Evolutionary conservation across 2,329 filamentous ascomycete genomes (phyloP).

Genomic region (Sporothrix variecibatus): DNA sequence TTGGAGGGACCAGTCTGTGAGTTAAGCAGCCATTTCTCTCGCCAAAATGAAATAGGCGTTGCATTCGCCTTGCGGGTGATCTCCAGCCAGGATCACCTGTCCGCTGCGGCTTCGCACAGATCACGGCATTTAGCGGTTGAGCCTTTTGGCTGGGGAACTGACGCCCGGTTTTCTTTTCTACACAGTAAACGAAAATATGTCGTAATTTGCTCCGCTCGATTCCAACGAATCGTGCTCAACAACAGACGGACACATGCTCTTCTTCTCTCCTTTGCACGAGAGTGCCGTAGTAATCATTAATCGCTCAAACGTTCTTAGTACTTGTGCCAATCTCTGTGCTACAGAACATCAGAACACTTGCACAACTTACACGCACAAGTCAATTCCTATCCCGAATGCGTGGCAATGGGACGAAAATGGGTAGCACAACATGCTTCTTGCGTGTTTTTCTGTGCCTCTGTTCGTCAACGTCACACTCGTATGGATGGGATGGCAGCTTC

Average conservation of each 20-base stretch:
- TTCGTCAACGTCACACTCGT: background rate
- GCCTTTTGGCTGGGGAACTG: background rate
- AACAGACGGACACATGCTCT: background rate
- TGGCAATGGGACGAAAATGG: constrained; percentile 7
- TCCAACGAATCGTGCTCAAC: background rate
- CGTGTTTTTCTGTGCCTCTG: background rate
- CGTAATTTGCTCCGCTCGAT: background rate
- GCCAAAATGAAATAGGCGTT: background rate
- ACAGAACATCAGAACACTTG: background rate
- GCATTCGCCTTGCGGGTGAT: constrained; percentile 18
- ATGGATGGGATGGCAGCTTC: background rate
- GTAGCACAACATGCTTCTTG: background rate
- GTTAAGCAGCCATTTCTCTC: background rate
- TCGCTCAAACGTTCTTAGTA: background rate
- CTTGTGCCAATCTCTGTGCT: background rate
- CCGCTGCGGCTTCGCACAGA: constrained; percentile 15
- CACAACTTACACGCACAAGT: background rate
- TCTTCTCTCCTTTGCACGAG: background rate
- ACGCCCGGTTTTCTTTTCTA: background rate
- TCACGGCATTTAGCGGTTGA: constrained; percentile 13
- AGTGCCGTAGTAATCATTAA: background rate
- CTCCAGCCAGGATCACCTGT: constrained; percentile 18
- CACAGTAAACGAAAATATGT: background rate
- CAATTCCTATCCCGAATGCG: background rate
- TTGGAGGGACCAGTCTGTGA: background rate